A percentile compares a stretch with the other conserved stretches of the same genome.
phyloP scores from a whole-genome alignment of 2,329 filamentous ascomycete genomes.

The Fusarium fracticaudum region DNA sequence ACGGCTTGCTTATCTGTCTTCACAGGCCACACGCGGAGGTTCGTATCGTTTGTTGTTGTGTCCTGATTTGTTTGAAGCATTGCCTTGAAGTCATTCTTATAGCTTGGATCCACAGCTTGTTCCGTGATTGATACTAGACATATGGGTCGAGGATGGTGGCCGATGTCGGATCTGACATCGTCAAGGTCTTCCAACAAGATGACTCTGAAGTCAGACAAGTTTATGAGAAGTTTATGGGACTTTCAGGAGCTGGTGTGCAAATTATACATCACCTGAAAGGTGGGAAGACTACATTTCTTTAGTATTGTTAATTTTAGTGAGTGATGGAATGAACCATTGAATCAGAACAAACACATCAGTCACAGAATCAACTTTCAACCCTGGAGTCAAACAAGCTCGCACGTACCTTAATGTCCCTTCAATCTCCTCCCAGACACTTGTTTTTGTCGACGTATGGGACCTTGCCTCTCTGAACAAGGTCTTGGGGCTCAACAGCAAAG shows the following conservation, averaged over 20 bases:
- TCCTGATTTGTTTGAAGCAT: conserved; percentile 25
- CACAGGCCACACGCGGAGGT: conserved; percentile 37
- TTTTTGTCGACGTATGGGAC: neutral
- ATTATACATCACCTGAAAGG: neutral
- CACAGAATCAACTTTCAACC: neutral
- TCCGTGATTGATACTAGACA: conserved; percentile 49
- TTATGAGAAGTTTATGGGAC: neutral
- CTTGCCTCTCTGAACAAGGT: neutral
- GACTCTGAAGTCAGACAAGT: neutral
- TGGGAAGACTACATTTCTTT: too few species aligned
- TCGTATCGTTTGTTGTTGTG: neutral
- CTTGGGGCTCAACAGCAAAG: neutral
- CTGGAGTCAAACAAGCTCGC: neutral
- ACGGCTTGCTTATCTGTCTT: neutral
- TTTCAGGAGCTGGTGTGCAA: neutral
- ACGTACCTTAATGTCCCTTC: neutral
- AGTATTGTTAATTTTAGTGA: neutral
- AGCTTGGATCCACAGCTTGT: conserved; percentile 42
- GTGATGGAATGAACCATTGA: too few species aligned
- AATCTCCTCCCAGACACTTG: neutral
- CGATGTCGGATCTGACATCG: neutral
- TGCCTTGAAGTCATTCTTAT: conserved; percentile 33
- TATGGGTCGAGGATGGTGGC: conserved; percentile 45
- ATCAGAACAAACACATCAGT: neutral
- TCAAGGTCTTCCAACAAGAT: neutral